phyloP scores from a whole-genome alignment of 1,284 basidiomycete species.

The Trichosporon coremiiforme region DNA sequence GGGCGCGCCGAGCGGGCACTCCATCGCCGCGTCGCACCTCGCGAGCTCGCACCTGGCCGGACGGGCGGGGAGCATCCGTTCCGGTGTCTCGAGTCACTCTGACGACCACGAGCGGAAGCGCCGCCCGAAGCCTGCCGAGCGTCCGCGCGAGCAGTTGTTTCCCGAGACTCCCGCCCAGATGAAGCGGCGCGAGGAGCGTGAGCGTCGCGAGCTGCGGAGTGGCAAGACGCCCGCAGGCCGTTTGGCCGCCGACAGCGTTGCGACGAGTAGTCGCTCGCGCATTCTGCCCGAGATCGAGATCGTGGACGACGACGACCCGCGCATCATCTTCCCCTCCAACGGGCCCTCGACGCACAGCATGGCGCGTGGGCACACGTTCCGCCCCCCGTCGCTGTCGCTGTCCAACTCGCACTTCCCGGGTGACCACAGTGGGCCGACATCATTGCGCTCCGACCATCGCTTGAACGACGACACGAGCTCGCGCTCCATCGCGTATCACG shows the following conservation, averaged over 20 bases:
- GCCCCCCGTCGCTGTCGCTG: slow-evolving; percentile 30
- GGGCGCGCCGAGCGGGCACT: not conserved
- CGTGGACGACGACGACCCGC: slow-evolving; percentile 53
- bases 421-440: slow-evolving; percentile 12
- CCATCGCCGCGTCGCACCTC: slow-evolving; percentile 12
- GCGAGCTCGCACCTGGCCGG: not conserved
- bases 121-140: slow-evolving; percentile 38
- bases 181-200: slow-evolving; percentile 50
- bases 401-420: not conserved
- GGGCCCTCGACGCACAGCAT: slow-evolving; percentile 47
- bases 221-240: slow-evolving; percentile 20
- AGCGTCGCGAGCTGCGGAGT: slow-evolving; percentile 32
- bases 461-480: not conserved
- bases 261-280: slow-evolving; percentile 32
- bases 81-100: slow-evolving; percentile 6
- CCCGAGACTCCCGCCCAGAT: slow-evolving; percentile 53
- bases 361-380: slow-evolving; percentile 12
- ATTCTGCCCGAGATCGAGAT: slow-evolving; percentile 54
- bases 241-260: slow-evolving; percentile 14
- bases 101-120: slow-evolving; percentile 18
- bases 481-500: slow-evolving; percentile 5
- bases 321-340: slow-evolving; percentile 45
- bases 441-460: slow-evolving; percentile 16
- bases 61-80: slow-evolving; percentile 1
- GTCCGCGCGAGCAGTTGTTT: slow-evolving; percentile 47